A percentile compares a stretch with the other conserved stretches of the same genome.
Evolutionary conservation across 257 asterid species (phyloP).

Genomic region (Solanum rostratum): DNA sequence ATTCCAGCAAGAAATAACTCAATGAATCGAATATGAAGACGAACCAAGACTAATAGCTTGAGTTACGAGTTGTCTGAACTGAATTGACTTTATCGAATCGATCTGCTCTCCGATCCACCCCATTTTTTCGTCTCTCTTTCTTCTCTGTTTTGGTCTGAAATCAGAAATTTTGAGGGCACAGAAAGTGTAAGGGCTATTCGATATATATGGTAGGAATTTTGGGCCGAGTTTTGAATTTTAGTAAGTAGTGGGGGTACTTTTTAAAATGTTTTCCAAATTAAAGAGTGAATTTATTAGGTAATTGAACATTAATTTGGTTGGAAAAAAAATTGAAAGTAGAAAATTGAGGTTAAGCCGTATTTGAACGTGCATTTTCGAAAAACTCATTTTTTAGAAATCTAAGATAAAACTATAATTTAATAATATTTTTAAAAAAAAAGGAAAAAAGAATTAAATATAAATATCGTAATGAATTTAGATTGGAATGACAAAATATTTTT

Average conservation of each 20-base stretch:
- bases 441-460: rapidly evolving
- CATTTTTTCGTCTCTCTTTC: slow-evolving; percentile 25
- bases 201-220: neutral
- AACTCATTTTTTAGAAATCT: too few relatives aligned
- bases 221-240: neutral
- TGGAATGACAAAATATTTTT: neutral
- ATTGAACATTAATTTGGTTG: too few relatives aligned
- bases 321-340: too few relatives aligned
- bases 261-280: neutral
- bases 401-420: too few relatives aligned
- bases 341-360: neutral
- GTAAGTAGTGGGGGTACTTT: neutral
- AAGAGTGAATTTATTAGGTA: too few relatives aligned
- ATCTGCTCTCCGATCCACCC: slow-evolving; percentile 97
- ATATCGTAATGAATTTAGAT: neutral
- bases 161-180: too few relatives aligned
- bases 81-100: slow-evolving; percentile 77
- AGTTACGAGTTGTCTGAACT: slow-evolving; percentile 71
- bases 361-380: neutral
- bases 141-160: neutral
- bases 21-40: neutral
- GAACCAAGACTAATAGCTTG: slow-evolving; percentile 86
- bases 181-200: neutral
- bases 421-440: too few relatives aligned
- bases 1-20: neutral